phyloP scores from a whole-genome alignment of 495 filamentous ascomycete species.

The Niebla homalea region DNA sequence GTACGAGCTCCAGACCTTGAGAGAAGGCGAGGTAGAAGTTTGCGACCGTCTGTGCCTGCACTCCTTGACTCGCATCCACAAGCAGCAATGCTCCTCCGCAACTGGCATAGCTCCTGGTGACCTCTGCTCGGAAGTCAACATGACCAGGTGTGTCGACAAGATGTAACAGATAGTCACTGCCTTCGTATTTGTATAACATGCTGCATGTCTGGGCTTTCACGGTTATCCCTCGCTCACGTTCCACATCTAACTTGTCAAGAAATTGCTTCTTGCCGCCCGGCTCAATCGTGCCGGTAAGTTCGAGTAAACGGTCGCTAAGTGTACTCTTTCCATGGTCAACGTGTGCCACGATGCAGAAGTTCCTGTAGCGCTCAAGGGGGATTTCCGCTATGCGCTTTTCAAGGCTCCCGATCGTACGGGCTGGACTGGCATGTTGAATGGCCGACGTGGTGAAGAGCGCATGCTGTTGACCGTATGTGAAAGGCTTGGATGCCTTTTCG shows the following conservation, averaged over 20 bases:
- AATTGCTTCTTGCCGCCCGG: slow-evolving; percentile 87
- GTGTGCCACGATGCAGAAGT: slow-evolving; percentile 96
- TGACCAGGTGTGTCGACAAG: slow-evolving; percentile 95
- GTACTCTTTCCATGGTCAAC: slow-evolving; percentile 98
- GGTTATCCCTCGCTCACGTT: slow-evolving; percentile 89
- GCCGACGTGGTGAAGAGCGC: slow-evolving; percentile 27
- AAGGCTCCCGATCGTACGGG: slow-evolving; percentile 39
- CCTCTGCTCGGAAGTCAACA: slow-evolving; percentile 94
- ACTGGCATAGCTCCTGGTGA: slow-evolving; percentile 84
- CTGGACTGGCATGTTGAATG: slow-evolving; percentile 23
- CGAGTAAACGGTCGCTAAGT: slow-evolving; percentile 78
- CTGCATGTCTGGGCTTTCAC: slow-evolving; percentile 98
- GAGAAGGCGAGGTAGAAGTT: slow-evolving; percentile 97
- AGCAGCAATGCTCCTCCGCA: slow-evolving; percentile 87
- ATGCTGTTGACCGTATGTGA: slow-evolving; percentile 11
- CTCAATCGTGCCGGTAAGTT: slow-evolving; percentile 87
- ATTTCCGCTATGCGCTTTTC: slow-evolving; percentile 77
- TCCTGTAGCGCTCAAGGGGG: slow-evolving; percentile 82
- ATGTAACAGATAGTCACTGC: slow-evolving; percentile 83
- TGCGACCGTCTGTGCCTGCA: slow-evolving; percentile 90
- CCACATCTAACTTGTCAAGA: slow-evolving; percentile 91
- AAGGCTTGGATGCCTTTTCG: no score
- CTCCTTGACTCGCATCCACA: slow-evolving; percentile 82
- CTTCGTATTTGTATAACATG: slow-evolving; percentile 84
- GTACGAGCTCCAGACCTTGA: slow-evolving; percentile 72